phyloP scores from a whole-genome alignment of 2,329 filamentous ascomycete species.

The Venturia nashicola region DNA sequence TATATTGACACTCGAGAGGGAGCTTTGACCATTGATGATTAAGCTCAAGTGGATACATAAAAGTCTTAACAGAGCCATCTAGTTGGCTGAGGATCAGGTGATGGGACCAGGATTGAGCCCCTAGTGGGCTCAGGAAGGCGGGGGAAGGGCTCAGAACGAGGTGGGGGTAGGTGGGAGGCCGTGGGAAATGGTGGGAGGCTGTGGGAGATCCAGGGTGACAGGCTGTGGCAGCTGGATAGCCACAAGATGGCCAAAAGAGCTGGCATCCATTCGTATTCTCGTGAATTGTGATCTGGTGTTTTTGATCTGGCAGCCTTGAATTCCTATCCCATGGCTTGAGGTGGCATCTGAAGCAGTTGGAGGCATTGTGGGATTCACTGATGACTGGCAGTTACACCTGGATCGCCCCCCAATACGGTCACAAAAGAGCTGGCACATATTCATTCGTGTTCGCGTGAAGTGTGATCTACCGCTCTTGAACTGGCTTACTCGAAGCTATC shows the following conservation, averaged over 20 bases:
- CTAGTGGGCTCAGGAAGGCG: not conserved
- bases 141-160: no score
- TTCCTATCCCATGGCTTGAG: not conserved
- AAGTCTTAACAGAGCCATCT: not conserved
- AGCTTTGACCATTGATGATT: not conserved
- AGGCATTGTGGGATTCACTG: no score
- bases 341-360: not conserved
- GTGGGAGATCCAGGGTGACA: no score
- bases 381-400: no score
- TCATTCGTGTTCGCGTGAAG: no score
- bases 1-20: not conserved
- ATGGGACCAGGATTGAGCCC: not conserved
- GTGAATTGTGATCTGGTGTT: not conserved
- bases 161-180: not conserved
- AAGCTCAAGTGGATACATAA: no score
- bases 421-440: no score
- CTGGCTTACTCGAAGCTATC: not conserved
- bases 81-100: not conserved
- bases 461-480: not conserved
- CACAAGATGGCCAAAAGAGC: no score
- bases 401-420: no score
- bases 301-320: not conserved
- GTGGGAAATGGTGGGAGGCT: not conserved
- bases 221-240: no score
- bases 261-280: no score